Base-by-base conservation (phyloP, 2,329 filamentous ascomycete genomes). In the Aspergillus terreus region DNA sequence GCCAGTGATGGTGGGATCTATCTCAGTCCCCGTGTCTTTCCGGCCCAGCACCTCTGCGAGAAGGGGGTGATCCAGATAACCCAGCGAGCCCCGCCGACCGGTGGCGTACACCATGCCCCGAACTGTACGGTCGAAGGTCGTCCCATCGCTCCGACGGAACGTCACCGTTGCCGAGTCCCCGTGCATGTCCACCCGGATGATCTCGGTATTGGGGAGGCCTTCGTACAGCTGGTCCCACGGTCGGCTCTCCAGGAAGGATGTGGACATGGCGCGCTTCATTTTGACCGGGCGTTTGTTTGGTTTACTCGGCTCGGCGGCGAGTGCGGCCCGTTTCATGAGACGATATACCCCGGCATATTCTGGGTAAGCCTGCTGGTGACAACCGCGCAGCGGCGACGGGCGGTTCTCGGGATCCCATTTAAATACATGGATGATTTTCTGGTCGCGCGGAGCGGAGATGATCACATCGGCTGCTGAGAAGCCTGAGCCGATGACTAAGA, bases 381-480 rank as follows among this genome's bases (percentile, higher is more conserved):
- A 84, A 35, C 77, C 76, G 17, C 78, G 77, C 11, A 85, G 66
- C 2, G 82, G 82, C 0, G 80, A 83, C 0, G 81, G 80, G 15
- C 75, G 73, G 4, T 70, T 72, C 7, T 81, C 73, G 0, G 81
- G 79, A n/a, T 75, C 72, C 82, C 82, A 85, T 62, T 79, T 79
- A 63, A 78, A 85, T 47, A 83, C 63, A 58, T 85, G 82, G n/a
- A 84, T 66, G 41, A 85, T 76, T 48, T 74, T 78, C 44, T 78
- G 77, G n/a, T 68, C 60, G 12, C 71, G 63, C 25, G 76, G 70
- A 17, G 78, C 72, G 5, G 80, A 82, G 36, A 83, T 78, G 46
- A 84, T 83, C 3, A 79, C 71, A 66, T 85, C 82, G 23, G 82
- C 82, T 2, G 82, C 82, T 2, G 81, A 82, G 64, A 84, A 85